Evolutionary conservation across 129 eudicot genomes (phyloP).

Genomic region (Artemisia annua): DNA sequence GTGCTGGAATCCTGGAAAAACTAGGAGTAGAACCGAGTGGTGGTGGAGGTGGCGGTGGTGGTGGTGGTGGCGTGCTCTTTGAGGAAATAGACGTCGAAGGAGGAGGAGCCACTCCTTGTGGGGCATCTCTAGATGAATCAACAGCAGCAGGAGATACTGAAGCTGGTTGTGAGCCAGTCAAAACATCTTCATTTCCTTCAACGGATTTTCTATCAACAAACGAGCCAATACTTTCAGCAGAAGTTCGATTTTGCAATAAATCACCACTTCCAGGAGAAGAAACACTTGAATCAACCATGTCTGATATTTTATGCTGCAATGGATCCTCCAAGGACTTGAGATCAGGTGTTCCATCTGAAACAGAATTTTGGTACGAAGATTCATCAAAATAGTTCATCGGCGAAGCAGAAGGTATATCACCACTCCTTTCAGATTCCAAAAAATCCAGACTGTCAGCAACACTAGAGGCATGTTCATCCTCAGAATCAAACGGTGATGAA

Average conservation of each 20-base stretch:
- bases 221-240: conserved; percentile 30
- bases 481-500: conserved; percentile 84
- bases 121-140: conserved; percentile 19
- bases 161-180: conserved; percentile 28
- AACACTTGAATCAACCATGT: conserved; percentile 35
- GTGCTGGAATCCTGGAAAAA: conserved; percentile 47
- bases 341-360: conserved; percentile 56
- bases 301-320: conserved; percentile 24
- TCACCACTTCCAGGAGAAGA: conserved; percentile 35
- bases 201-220: conserved; percentile 11
- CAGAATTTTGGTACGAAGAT: conserved; percentile 47
- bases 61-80: conserved; percentile 7
- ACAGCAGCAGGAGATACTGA: conserved; percentile 20
- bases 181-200: conserved; percentile 22
- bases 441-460: conserved; percentile 89
- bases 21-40: conserved; percentile 49
- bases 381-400: conserved; percentile 57
- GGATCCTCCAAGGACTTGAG: conserved; percentile 36
- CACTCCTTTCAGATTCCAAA: conserved; percentile 69
- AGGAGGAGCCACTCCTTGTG: conserved; percentile 27
- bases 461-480: conserved; percentile 88
- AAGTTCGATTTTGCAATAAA: conserved; percentile 24
- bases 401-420: conserved; percentile 35
- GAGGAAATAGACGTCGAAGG: not conserved
- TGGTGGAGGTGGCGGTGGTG: conserved; percentile 28